Evolutionary conservation across 768 basidiomycete genomes (phyloP).

Genomic region (Rhizopogon vinicolor): DNA sequence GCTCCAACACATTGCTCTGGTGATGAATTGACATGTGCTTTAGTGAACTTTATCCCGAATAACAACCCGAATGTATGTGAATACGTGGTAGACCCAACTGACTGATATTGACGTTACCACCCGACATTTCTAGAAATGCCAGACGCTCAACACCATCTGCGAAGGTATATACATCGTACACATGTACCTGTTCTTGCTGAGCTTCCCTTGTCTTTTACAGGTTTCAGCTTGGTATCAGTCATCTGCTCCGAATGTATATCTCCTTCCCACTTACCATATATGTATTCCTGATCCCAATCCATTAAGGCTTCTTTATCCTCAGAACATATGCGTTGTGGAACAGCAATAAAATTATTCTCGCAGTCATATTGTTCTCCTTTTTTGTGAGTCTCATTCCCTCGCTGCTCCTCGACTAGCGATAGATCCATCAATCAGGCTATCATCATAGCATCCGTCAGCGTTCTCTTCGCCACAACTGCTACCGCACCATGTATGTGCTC

Average conservation of each 20-base stretch:
- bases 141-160: fast-evolving
- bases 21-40: neutral
- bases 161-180: neutral
- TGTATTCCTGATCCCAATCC: neutral
- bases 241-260: neutral
- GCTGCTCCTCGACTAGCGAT: neutral
- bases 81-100: neutral
- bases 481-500: neutral
- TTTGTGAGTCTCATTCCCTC: neutral
- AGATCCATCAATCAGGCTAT: neutral
- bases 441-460: no score
- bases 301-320: neutral
- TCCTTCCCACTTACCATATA: neutral
- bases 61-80: neutral
- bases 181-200: neutral
- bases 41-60: neutral
- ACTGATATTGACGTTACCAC: neutral
- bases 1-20: neutral
- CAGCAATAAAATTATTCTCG: neutral
- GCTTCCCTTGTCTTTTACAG: neutral
- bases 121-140: neutral
- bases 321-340: neutral
- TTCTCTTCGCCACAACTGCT: neutral
- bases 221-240: neutral
- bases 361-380: neutral